Conservation (phyloP, 306 rosid genomes). For the Gillenia trifoliata region DNA sequence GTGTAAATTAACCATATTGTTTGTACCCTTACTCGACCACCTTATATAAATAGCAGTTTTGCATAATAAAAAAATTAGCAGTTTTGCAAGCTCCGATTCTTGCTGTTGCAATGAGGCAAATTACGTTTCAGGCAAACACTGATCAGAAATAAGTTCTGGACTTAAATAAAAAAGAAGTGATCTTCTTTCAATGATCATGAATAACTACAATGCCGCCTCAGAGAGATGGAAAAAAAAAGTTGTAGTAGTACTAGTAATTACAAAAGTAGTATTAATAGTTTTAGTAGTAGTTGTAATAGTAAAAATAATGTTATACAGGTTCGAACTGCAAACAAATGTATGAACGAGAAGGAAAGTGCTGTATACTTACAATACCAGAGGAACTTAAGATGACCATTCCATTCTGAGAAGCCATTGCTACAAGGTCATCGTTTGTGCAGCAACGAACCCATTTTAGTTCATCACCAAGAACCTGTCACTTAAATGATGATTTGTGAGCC, state of each 20-base stretch:
- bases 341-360: not conserved
- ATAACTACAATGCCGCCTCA: not conserved
- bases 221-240: not conserved
- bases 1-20: not conserved
- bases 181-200: not conserved
- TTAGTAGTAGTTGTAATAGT: not conserved
- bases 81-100: not conserved
- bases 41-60: not conserved
- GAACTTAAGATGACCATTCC: conserved; percentile 84
- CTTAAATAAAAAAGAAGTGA: not conserved
- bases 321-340: not conserved
- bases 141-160: not conserved
- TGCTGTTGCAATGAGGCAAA: too few relatives aligned
- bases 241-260: not conserved
- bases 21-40: not conserved
- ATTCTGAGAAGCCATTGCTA: conserved; percentile 95
- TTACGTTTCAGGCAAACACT: not conserved
- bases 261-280: not conserved
- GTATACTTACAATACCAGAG: conserved; percentile 63
- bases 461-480: conserved; percentile 79
- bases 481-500: conserved; percentile 23
- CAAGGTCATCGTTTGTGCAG: conserved; percentile 85
- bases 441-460: conserved; percentile 96
- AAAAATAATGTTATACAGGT: not conserved
- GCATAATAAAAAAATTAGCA: not conserved